phyloP scores from a whole-genome alignment of 768 basidiomycete species.

The Albatrellus ellisii region DNA sequence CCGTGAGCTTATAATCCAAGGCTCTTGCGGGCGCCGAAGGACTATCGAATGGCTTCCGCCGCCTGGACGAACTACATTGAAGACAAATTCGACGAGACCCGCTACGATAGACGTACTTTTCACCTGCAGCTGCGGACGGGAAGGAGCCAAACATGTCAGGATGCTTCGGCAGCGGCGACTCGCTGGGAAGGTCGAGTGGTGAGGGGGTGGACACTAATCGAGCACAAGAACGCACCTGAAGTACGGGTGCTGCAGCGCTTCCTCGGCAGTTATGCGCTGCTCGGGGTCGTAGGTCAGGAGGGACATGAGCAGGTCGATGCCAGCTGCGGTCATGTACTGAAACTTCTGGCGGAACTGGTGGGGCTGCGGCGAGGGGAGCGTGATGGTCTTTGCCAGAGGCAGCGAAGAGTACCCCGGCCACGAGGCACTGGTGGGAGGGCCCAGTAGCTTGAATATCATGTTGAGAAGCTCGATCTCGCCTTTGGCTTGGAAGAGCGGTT shows the following conservation, averaged over 20 bases:
- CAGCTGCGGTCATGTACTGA: constrained; percentile 68
- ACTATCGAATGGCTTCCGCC: constrained; percentile 64
- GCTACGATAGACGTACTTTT: constrained; percentile 47
- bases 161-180: constrained; percentile 92
- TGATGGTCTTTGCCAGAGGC: constrained; percentile 72
- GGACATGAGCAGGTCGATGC: constrained; percentile 72
- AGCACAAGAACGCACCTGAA: constrained; percentile 27
- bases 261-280: constrained; percentile 75
- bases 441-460: constrained; percentile 92
- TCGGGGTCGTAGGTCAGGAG: constrained; percentile 86
- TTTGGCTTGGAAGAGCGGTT: constrained; percentile 96
- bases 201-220: neutral
- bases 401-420: constrained; percentile 81
- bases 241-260: constrained; percentile 84
- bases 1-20: constrained; percentile 55
- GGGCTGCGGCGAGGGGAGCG: constrained; percentile 60
- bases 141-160: constrained; percentile 93
- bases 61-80: constrained; percentile 29
- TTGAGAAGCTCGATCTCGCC: constrained; percentile 85
- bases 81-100: neutral
- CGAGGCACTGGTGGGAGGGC: constrained; percentile 73
- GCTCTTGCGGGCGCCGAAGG: constrained; percentile 70
- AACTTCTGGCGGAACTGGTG: constrained; percentile 78
- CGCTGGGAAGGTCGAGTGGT: constrained; percentile 30
- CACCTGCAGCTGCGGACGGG: constrained; percentile 91